phyloP scores from a whole-genome alignment of 169 alveolate genomes.

The Plasmodium adleri region DNA sequence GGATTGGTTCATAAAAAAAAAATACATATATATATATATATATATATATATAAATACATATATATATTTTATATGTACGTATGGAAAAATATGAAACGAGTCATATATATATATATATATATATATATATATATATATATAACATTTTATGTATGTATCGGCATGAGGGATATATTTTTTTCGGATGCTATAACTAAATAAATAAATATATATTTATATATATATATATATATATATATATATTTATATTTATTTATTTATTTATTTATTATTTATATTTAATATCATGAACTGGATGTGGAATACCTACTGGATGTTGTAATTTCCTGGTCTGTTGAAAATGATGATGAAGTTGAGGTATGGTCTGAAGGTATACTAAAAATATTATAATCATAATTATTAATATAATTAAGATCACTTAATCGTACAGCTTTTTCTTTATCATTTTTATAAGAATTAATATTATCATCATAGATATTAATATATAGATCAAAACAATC shows the following conservation, averaged over 20 bases:
- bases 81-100: neutral
- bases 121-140: too few species aligned
- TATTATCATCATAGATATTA: slow-evolving; percentile 65
- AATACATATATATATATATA: neutral
- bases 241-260: too few species aligned
- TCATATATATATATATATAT: too few species aligned
- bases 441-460: slow-evolving; percentile 64
- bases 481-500: slow-evolving; percentile 65
- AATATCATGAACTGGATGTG: slow-evolving; percentile 12
- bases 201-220: too few species aligned
- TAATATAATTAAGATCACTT: slow-evolving; percentile 39
- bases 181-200: too few species aligned
- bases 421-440: slow-evolving; percentile 62
- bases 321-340: slow-evolving; percentile 13
- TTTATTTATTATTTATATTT: neutral
- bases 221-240: too few species aligned
- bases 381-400: slow-evolving; percentile 45
- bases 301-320: slow-evolving; percentile 35
- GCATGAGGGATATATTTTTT: too few species aligned
- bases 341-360: slow-evolving; percentile 14
- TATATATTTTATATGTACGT: neutral
- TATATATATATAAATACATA: neutral
- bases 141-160: too few species aligned
- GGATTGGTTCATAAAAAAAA: too few species aligned
- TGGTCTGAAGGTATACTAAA: slow-evolving; percentile 51